These are phyloP conservation scores for Zalaria obscura DNA, from an alignment of 2,329 filamentous ascomycete genomes.

Conservation along the genomic window DNA sequence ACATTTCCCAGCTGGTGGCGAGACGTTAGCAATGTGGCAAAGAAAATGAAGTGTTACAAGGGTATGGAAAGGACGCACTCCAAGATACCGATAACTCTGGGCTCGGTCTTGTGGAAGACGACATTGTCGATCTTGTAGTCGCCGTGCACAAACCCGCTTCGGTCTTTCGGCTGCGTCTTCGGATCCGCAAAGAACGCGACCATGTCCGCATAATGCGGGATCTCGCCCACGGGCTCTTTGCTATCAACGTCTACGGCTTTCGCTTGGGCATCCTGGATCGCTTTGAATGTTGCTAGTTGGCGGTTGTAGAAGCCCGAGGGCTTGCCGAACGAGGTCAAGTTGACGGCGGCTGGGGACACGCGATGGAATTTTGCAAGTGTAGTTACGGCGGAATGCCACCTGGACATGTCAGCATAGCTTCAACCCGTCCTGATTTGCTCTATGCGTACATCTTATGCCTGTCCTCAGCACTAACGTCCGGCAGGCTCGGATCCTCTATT, in stretches of 20 bases:
- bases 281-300: constrained; percentile 70
- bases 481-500: constrained; percentile 77
- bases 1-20: constrained; percentile 69
- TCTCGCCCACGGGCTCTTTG: constrained; percentile 58
- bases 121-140: constrained; percentile 72
- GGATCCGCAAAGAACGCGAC: constrained; percentile 62
- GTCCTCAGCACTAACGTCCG: constrained; percentile 52
- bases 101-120: constrained; percentile 72
- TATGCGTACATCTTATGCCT: constrained; percentile 49
- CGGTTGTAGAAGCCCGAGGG: constrained; percentile 66
- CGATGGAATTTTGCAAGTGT: constrained; percentile 78
- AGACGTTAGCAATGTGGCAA: constrained; percentile 1
- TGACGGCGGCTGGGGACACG: constrained; percentile 51
- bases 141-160: constrained; percentile 72
- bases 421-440: background rate
- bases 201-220: constrained; percentile 73
- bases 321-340: constrained; percentile 61
- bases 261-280: constrained; percentile 67
- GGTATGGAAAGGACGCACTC: constrained; percentile 31
- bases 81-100: constrained; percentile 78
- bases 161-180: constrained; percentile 58
- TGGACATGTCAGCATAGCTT: constrained; percentile 14
- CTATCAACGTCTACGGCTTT: constrained; percentile 64
- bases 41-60: too few relatives aligned
- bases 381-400: constrained; percentile 70